Evolutionary conservation across 1,139 yeast genomes (phyloP).

Genomic region (Debaryomyces psychrophilus): DNA sequence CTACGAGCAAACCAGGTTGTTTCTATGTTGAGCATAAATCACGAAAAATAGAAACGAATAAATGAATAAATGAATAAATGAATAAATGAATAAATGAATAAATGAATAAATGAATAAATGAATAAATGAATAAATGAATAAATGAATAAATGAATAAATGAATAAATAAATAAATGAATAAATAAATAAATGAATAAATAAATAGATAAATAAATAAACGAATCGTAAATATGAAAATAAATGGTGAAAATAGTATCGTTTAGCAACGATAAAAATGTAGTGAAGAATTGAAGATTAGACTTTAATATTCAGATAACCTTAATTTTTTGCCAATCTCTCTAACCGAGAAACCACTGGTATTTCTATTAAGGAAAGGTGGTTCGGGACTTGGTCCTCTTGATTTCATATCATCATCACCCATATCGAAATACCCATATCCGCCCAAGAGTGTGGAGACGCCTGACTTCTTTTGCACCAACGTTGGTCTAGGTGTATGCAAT

Average conservation of each 20-base stretch:
- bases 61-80: conserved; percentile 8
- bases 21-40: neutral
- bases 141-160: conserved; percentile 13
- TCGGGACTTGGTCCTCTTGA: conserved; percentile 75
- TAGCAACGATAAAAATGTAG: neutral
- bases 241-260: conserved; percentile 1
- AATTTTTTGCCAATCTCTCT: conserved; percentile 74
- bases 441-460: conserved; percentile 60
- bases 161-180: conserved; percentile 13
- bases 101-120: no score
- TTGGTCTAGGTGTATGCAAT: conserved; percentile 8
- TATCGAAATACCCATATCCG: conserved; percentile 78
- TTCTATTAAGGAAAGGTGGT: conserved; percentile 54
- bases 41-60: conserved; percentile 8
- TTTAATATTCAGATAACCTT: conserved; percentile 69
- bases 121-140: neutral
- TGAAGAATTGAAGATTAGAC: conserved; percentile 13
- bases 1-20: neutral
- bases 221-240: conserved; percentile 10
- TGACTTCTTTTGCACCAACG: conserved; percentile 16
- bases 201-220: conserved; percentile 12
- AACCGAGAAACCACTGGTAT: conserved; percentile 50
- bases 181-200: conserved; percentile 13
- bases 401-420: conserved; percentile 70
- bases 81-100: no score